phyloP scores from a whole-genome alignment of 495 filamentous ascomycete species.

The Aspergillus nidulans region DNA sequence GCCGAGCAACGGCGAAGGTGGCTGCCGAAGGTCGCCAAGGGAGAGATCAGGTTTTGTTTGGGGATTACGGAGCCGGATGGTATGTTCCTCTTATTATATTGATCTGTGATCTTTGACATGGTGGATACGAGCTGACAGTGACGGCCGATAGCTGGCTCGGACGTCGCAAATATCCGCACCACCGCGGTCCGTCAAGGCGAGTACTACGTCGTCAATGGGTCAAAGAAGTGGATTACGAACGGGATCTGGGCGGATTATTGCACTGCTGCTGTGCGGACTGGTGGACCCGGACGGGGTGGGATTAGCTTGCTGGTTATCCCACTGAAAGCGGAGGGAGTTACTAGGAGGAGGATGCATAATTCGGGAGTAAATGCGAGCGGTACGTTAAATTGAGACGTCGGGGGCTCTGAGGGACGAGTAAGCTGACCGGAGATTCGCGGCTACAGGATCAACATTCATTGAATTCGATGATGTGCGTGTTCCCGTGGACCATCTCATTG shows the following conservation, averaged over 20 bases:
- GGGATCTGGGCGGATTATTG: constrained; percentile 51
- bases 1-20: constrained; percentile 43
- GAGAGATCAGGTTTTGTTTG: constrained; percentile 48
- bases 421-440: not conserved
- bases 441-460: constrained; percentile 42
- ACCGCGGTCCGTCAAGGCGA: constrained; percentile 43
- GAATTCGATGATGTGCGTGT: constrained; percentile 46
- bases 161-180: constrained; percentile 51
- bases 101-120: not conserved
- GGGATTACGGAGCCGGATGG: constrained; percentile 55
- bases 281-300: constrained; percentile 42
- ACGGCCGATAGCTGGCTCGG: constrained; percentile 38
- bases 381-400: constrained; percentile 7
- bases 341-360: constrained; percentile 72
- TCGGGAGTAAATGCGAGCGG: constrained; percentile 52
- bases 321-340: constrained; percentile 41
- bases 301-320: constrained; percentile 52
- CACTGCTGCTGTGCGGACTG: constrained; percentile 52
- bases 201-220: constrained; percentile 50
- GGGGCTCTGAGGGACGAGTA: no score
- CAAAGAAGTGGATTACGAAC: constrained; percentile 58
- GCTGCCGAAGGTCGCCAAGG: constrained; percentile 46
- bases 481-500: constrained; percentile 39
- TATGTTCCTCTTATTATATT: constrained; percentile 5
- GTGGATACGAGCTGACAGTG: not conserved